Base-by-base conservation (phyloP, 441 rosid species). In the Jatropha multifida region DNA sequence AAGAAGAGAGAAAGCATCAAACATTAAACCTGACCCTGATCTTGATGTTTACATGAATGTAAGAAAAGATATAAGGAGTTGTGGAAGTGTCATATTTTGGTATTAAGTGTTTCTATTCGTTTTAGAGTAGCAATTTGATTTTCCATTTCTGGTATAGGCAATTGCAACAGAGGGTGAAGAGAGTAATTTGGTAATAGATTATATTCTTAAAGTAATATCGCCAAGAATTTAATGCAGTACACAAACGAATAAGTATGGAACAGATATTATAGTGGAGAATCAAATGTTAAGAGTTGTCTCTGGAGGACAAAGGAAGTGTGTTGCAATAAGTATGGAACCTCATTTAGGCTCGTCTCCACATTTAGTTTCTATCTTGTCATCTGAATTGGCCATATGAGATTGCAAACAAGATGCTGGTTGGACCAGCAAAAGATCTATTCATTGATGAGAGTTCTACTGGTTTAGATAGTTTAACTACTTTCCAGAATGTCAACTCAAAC, bases 401-500 rank as follows among this genome's bases (percentile, higher is more conserved):
- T 73, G 65, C 15, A 90, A 96, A 97, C 13, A 97, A 94, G 78
- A 88, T 93, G 95, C 78, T 93, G 68, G 95, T 86, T 17, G 98
- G 97, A 40, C 94, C 94, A 41, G 88, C 88, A 0, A 87, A 82
- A 71, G 90, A 87, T 51, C 78, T 88, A 59, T 87, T 93, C 61
- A 90, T 91, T 94, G 98, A 93, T 65, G 92, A 93, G 81, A 90
- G 91, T 76, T 93, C 98, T 14, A 91, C 92, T 62, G 98, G 98
- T 71, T 80, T 90, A 80, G 97, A 93, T 78, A 91, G 94, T 66
- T 90, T 95, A 11, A 93, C 95, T 1, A 89, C 94, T 14, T 93
- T 72, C 74, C 94, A 91, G 65, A 91, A 91, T 40, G 83, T 90
- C 67, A 93, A 89, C 64, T 90, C 86, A 7, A 78, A 92, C 52